phyloP scores from a whole-genome alignment of 2,329 filamentous ascomycete genomes.

The Zymoseptoria brevis region DNA sequence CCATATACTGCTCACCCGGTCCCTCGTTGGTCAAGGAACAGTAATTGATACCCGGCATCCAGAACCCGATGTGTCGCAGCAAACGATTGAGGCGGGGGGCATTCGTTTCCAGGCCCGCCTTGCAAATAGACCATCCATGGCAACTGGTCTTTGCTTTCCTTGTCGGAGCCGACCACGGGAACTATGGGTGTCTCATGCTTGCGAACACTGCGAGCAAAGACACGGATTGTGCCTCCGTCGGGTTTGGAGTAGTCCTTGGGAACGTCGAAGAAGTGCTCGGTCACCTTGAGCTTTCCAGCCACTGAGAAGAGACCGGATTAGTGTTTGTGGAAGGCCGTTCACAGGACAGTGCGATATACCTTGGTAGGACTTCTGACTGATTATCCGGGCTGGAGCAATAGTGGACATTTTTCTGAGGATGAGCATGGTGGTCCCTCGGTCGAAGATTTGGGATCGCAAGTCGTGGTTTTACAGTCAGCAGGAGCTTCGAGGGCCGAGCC shows the following conservation, averaged over 20 bases:
- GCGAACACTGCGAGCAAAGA: constrained; percentile 70
- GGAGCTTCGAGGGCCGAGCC: background rate
- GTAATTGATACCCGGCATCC: constrained; percentile 70
- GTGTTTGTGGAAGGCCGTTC: background rate
- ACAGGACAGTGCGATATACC: constrained; percentile 26
- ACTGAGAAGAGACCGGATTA: background rate
- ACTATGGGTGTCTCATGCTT: constrained; percentile 53
- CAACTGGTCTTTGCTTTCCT: constrained; percentile 40
- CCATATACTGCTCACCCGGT: constrained; percentile 42
- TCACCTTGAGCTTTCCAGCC: constrained; percentile 65
- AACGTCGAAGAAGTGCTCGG: constrained; percentile 80
- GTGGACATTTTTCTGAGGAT: constrained; percentile 21
- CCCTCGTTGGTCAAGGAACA: constrained; percentile 85
- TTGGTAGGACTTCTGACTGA: constrained; percentile 39
- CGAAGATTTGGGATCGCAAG: background rate
- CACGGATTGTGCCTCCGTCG: constrained; percentile 52
- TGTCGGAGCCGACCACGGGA: constrained; percentile 32
- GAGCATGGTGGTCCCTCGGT: constrained; percentile 22
- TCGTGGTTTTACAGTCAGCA: background rate
- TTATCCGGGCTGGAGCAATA: constrained; percentile 37
- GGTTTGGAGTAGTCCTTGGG: constrained; percentile 68
- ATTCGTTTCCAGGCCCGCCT: constrained; percentile 78
- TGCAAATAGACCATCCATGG: constrained; percentile 67
- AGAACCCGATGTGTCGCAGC: constrained; percentile 64
- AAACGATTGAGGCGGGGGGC: constrained; percentile 64